Percentiles rank a stretch among this genome's conserved stretches.
Evolutionary conservation across 1,284 basidiomycete species (phyloP).

Genomic region (Trichosporon sp.): DNA sequence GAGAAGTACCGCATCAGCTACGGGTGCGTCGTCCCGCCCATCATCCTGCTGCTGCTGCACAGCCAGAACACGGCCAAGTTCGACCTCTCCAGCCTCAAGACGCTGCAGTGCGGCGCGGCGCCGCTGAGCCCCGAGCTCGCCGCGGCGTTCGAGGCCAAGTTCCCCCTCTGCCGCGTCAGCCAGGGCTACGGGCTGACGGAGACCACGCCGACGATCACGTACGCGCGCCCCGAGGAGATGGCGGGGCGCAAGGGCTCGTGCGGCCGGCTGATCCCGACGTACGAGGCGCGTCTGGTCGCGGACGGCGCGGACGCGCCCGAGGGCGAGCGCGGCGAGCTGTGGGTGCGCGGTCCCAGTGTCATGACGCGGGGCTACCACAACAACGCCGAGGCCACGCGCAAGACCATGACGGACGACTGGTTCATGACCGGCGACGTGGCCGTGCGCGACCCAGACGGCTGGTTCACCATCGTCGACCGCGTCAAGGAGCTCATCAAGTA

Average conservation of each 20-base stretch:
- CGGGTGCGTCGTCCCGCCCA: slow-evolving; percentile 73
- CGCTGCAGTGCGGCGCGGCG: slow-evolving; percentile 73
- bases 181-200: slow-evolving; percentile 53
- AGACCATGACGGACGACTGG: slow-evolving; percentile 58
- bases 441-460: slow-evolving; percentile 60
- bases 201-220: slow-evolving; percentile 49
- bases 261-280: slow-evolving; percentile 69
- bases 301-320: slow-evolving; percentile 50
- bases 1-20: slow-evolving; percentile 64
- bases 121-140: slow-evolving; percentile 59
- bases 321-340: slow-evolving; percentile 69
- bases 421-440: slow-evolving; percentile 80
- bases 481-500: slow-evolving; percentile 82
- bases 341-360: slow-evolving; percentile 68
- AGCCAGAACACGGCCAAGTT: slow-evolving; percentile 63
- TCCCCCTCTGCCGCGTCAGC: slow-evolving; percentile 29
- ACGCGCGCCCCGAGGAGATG: slow-evolving; percentile 39
- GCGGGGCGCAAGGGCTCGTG: slow-evolving; percentile 58
- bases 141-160: slow-evolving; percentile 26
- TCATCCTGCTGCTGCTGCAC: slow-evolving; percentile 58
- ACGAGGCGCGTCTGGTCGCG: slow-evolving; percentile 67
- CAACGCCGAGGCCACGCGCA: slow-evolving; percentile 62
- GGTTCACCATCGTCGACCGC: slow-evolving; percentile 48
- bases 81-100: slow-evolving; percentile 60
- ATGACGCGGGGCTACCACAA: slow-evolving; percentile 67